Percentiles rank a stretch among this genome's conserved stretches.
phyloP scores from a whole-genome alignment of 2,329 filamentous ascomycete species.

The Plenodomus tracheiphilus region DNA sequence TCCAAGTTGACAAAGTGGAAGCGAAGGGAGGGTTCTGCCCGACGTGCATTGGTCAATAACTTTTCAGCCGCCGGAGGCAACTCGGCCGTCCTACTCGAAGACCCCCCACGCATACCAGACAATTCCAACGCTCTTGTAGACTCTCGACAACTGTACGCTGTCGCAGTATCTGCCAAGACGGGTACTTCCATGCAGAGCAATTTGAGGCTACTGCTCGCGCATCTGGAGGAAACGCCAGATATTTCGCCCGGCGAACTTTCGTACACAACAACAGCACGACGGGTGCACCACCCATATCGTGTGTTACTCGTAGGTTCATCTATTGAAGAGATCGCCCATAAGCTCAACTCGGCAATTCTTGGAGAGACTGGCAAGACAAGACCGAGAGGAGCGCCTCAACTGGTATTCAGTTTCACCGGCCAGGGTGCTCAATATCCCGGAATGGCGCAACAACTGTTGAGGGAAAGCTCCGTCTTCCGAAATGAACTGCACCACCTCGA shows the following conservation, averaged over 20 bases:
- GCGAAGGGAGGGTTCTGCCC: conserved; percentile 19
- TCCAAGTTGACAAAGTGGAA: conserved; percentile 52
- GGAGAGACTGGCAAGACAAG: conserved; percentile 49
- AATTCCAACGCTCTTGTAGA: conserved; percentile 3
- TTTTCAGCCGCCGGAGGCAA: conserved; percentile 69
- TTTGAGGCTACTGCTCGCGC: background rate
- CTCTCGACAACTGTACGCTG: background rate
- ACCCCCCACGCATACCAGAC: conserved; percentile 20
- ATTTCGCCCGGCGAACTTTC: conserved; percentile 12
- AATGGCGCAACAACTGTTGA: conserved; percentile 10
- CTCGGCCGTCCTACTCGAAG: conserved; percentile 22
- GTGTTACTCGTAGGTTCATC: conserved; percentile 5
- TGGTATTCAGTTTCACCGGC: conserved; percentile 38
- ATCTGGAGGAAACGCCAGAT: background rate
- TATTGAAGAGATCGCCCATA: too few species aligned
- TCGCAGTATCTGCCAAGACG: conserved; percentile 25
- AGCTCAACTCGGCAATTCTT: too few species aligned
- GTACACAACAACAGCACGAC: conserved; percentile 28
- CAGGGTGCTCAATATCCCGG: conserved; percentile 33
- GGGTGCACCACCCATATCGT: conserved; percentile 22
- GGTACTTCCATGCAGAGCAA: conserved; percentile 1
- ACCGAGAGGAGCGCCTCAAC: conserved; percentile 45
- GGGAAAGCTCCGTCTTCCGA: conserved; percentile 21
- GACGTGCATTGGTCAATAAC: conserved; percentile 52
- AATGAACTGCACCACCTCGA: conserved; percentile 19